phyloP scores from a whole-genome alignment of 805 yeast genomes.

The Ogataea ramenticola region DNA sequence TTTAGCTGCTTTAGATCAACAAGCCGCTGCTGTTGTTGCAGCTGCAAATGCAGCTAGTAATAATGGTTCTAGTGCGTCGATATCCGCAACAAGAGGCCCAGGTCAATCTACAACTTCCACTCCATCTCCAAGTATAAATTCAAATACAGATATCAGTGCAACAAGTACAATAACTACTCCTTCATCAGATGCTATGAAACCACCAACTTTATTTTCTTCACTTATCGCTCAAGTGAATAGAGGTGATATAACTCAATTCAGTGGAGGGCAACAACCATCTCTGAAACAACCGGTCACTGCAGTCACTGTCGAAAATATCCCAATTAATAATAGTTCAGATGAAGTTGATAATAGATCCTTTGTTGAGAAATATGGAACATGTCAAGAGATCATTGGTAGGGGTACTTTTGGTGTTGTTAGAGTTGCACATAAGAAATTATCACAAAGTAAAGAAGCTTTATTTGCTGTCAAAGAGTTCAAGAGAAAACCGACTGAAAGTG shows the following conservation, averaged over 20 bases:
- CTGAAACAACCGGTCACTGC: conserved; percentile 18
- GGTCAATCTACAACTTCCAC: neutral
- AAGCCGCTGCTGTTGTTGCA: conserved; percentile 19
- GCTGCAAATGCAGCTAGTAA: conserved; percentile 8
- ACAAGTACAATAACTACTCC: too few species aligned
- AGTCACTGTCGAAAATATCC: conserved; percentile 8
- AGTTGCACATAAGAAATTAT: conserved; percentile 65
- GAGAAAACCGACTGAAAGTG: conserved; percentile 51
- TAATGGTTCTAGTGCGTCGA: neutral
- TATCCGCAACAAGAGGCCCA: too few species aligned
- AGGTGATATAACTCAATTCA: conserved; percentile 24
- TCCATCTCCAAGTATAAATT: neutral
- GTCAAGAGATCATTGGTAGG: conserved; percentile 90
- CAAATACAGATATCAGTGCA: neutral
- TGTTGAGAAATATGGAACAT: conserved; percentile 84
- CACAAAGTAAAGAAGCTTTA: conserved; percentile 32
- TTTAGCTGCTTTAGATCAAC: conserved; percentile 19
- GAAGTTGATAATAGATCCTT: conserved; percentile 48
- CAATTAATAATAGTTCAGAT: conserved; percentile 3
- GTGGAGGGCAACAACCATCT: conserved; percentile 9
- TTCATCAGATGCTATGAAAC: conserved; percentile 22
- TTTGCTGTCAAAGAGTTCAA: conserved; percentile 88
- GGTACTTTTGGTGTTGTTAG: conserved; percentile 95
- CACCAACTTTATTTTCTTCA: conserved; percentile 68
- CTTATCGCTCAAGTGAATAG: conserved; percentile 49